Base-by-base conservation (phyloP, 179 eudicot genomes). In the Beta macrorhiza region DNA sequence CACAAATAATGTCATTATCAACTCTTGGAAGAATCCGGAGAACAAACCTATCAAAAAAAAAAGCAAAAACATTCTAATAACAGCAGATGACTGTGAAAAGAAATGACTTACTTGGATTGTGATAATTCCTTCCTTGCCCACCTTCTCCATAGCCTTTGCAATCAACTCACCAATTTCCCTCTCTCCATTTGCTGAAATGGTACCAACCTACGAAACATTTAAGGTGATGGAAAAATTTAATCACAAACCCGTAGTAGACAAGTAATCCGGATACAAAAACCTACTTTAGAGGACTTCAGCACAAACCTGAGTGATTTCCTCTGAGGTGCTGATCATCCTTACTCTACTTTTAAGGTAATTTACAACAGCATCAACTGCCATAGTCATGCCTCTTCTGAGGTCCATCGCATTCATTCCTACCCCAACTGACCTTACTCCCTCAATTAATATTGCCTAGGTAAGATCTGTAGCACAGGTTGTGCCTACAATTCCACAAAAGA, bases 331-430 rank as follows among this genome's bases (percentile, higher is more conserved):
- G 77, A 95, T 95, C 98, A 95, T 95, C 73, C 97, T 89, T 29
- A 97, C 97, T 80, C 96, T 89, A 78, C 98, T 92, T 80, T 93
- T 95, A 87, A 95, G 87, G 90, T 90, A 90, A 63, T 88, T 85
- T 16, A 95, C 97, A 15, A 95, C 98, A 70, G 94, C 84, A 87
- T 93, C 98, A 57, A 95, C 97, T 16, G 98, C 98, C 93, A 91
- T 90, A 13, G 90, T 87, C 80, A 92, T 93, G 52, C 98, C 98
- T 74, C 97, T 91, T 81, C 98, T 83, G 9, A 93, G 91, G 75
- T 93, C 98, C 97, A 93, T 93, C 45, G 98, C 97, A 77, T 93
- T 93, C 98, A 93, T 93, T 77, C 98, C 98, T 83, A 95, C 98
- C 62, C 95, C 98, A 65, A 93, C 97, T 7, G 98, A 93, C 85